phyloP scores from a whole-genome alignment of 192 early-diverging fungal species.

The Cetraspora pellucida region DNA sequence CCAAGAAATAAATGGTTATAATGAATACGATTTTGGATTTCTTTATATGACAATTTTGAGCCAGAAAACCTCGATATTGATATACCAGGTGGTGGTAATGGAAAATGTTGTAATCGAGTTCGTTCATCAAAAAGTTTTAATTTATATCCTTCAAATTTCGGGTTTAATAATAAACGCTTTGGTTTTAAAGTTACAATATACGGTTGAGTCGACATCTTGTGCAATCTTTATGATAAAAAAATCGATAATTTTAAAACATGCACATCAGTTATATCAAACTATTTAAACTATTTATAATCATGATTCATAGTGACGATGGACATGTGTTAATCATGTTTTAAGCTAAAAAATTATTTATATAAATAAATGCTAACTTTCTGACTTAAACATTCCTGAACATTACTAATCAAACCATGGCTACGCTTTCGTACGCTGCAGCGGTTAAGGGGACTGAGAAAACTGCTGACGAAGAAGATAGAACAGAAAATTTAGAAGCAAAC shows the following conservation, averaged over 20 bases:
- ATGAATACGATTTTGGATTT: slow-evolving; percentile 62
- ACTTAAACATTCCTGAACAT: no score
- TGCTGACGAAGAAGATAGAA: neutral
- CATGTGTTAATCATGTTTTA: no score
- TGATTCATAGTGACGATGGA: no score
- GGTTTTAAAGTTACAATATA: neutral
- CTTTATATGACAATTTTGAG: slow-evolving; percentile 62
- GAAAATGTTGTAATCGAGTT: slow-evolving; percentile 27
- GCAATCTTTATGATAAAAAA: no score
- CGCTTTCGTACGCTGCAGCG: neutral
- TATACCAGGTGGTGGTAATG: slow-evolving; percentile 39
- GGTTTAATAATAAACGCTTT: slow-evolving; percentile 47
- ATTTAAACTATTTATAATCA: no score
- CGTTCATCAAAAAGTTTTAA: slow-evolving; percentile 56
- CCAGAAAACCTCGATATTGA: slow-evolving; percentile 46
- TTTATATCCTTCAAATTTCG: slow-evolving; percentile 76
- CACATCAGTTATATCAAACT: no score
- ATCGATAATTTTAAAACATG: no score
- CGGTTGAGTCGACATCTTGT: neutral
- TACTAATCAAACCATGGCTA: neutral
- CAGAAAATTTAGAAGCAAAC: neutral
- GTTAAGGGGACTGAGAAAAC: neutral
- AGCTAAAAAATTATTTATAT: no score
- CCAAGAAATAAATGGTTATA: slow-evolving; percentile 69
- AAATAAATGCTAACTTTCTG: no score